A percentile compares a stretch with the other conserved stretches of the same genome.
These are phyloP conservation scores for Exophiala mesophila DNA, from an alignment of 2,329 filamentous ascomycete genomes.

Conservation along the genomic window DNA sequence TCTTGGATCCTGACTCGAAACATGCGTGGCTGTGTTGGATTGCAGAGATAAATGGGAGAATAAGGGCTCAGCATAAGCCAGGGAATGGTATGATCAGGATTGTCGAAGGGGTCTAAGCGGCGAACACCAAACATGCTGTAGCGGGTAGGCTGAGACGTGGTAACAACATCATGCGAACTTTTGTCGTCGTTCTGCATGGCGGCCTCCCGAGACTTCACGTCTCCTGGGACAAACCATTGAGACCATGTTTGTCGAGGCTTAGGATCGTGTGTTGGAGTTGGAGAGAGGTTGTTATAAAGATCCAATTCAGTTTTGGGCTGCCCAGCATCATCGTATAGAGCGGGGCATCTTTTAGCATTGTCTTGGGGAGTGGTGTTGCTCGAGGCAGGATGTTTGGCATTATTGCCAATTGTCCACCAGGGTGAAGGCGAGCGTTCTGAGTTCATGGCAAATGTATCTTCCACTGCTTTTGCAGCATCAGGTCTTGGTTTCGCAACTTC, in stretches of 20 bases:
- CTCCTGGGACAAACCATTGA: conserved; percentile 5
- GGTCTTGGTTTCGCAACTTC: not conserved
- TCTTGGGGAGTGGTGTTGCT: conserved; percentile 8
- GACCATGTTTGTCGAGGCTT: not conserved
- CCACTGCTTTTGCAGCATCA: not conserved
- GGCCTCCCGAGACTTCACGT: conserved; percentile 14
- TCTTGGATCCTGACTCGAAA: conserved; percentile 21
- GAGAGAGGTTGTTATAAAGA: conserved; percentile 7
- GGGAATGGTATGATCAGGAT: conserved; percentile 33
- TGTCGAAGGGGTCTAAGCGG: conserved; percentile 29
- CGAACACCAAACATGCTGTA: conserved; percentile 14
- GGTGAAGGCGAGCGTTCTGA: conserved; percentile 2
- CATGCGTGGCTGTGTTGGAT: conserved; percentile 17
- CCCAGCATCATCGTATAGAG: conserved; percentile 14
- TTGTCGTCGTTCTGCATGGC: not conserved
- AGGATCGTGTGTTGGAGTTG: not conserved
- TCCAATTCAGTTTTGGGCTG: conserved; percentile 20
- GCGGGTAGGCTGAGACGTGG: conserved; percentile 2
- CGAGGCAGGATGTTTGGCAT: conserved; percentile 12
- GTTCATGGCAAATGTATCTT: conserved; percentile 8
- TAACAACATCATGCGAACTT: not conserved
- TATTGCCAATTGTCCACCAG: conserved; percentile 15
- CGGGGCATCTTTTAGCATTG: conserved; percentile 14
- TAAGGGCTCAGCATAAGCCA: conserved; percentile 49
- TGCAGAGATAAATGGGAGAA: conserved; percentile 43